These are phyloP conservation scores for Ascochyta clinopodiicola DNA, from an alignment of 2,329 filamentous ascomycete genomes.

Conservation along the genomic window DNA sequence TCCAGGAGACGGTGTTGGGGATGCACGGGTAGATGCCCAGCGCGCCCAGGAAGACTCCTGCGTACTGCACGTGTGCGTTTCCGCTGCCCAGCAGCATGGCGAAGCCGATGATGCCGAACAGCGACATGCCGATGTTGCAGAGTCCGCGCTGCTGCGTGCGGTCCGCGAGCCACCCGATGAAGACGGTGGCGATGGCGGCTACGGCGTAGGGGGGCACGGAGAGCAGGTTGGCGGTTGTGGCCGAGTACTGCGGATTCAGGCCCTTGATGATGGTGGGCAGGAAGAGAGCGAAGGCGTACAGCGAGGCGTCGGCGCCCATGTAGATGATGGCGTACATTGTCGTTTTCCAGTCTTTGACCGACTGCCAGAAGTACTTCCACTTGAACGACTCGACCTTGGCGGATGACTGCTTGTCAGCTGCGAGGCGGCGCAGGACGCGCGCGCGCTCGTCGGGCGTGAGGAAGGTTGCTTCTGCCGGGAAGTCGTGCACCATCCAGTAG, in stretches of 20 bases:
- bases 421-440: slow-evolving; percentile 74
- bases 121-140: slow-evolving; percentile 76
- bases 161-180: slow-evolving; percentile 78
- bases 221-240: slow-evolving; percentile 72
- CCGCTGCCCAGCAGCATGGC: slow-evolving; percentile 74
- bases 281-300: slow-evolving; percentile 81
- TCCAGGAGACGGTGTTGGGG: slow-evolving; percentile 86
- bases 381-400: slow-evolving; percentile 78
- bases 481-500: slow-evolving; percentile 84
- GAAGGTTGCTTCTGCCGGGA: slow-evolving; percentile 75
- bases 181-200: slow-evolving; percentile 72
- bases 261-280: slow-evolving; percentile 77
- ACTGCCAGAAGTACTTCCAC: slow-evolving; percentile 73
- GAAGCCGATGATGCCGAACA: slow-evolving; percentile 79
- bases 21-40: slow-evolving; percentile 89
- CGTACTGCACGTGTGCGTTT: slow-evolving; percentile 75
- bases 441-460: slow-evolving; percentile 72
- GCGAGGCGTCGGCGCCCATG: slow-evolving; percentile 73
- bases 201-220: slow-evolving; percentile 78
- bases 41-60: slow-evolving; percentile 82
- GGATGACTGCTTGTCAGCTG: slow-evolving; percentile 74
- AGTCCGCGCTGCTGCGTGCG: slow-evolving; percentile 73
- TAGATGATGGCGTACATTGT: slow-evolving; percentile 77
- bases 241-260: slow-evolving; percentile 57
- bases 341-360: slow-evolving; percentile 84